A percentile compares a stretch with the other conserved stretches of the same genome.
phyloP scores from a whole-genome alignment of 331 rosid genomes.

The Telfairia occidentalis region DNA sequence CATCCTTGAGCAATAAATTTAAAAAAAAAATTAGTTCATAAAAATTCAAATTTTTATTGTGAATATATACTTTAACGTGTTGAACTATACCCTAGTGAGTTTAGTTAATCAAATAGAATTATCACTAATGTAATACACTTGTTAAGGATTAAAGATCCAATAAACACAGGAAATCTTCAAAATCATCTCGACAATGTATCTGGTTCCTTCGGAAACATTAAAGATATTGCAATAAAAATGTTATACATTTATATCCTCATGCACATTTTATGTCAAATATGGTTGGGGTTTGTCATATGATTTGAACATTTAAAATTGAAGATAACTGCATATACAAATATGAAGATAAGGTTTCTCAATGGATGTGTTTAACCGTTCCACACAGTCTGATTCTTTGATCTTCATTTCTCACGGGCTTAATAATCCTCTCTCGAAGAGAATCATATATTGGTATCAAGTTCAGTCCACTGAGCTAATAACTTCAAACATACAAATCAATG shows the following conservation, averaged over 20 bases:
- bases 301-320: not conserved
- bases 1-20: not conserved
- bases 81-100: no score
- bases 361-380: not conserved
- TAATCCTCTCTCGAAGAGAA: not conserved
- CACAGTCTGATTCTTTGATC: not conserved
- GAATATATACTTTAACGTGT: no score
- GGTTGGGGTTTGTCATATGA: not conserved
- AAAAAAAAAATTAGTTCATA: no score
- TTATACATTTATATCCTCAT: no score
- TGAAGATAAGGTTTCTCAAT: not conserved
- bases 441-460: no score
- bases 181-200: not conserved
- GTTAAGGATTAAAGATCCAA: not conserved
- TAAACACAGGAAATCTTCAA: not conserved
- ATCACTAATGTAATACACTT: no score
- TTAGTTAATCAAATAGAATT: not conserved
- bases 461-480: not conserved
- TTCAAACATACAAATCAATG: constrained; percentile 59
- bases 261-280: no score
- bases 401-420: not conserved
- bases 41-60: no score
- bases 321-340: no score
- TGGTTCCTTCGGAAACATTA: not conserved
- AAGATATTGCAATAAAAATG: no score